Conservation (phyloP, 2,329 filamentous ascomycete species). For the Cladosporium sp. region DNA sequence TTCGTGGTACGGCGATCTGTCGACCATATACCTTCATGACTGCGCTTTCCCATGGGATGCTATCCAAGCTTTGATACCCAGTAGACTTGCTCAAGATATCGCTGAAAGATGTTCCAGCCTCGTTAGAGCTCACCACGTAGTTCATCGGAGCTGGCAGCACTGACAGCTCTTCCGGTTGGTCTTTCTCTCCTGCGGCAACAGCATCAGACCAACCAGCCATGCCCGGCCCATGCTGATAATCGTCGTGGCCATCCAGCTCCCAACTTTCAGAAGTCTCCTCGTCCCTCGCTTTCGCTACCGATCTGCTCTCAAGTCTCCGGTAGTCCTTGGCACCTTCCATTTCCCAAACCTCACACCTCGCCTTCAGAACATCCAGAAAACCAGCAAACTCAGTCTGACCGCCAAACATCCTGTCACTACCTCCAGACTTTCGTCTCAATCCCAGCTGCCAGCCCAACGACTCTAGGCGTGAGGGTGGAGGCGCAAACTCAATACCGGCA, state of each 20-base stretch:
- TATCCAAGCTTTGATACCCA: slow-evolving; percentile 2
- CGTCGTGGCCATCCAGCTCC: slow-evolving; percentile 32
- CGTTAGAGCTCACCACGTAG: slow-evolving; percentile 11
- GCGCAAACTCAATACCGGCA: slow-evolving; percentile 68
- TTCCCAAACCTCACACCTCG: slow-evolving; percentile 80
- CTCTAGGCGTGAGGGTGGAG: slow-evolving; percentile 49
- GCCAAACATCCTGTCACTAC: slow-evolving; percentile 57
- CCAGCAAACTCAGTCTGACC: slow-evolving; percentile 71
- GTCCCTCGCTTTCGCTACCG: slow-evolving; percentile 28
- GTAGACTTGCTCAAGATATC: slow-evolving; percentile 28
- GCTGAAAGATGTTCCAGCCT: slow-evolving; percentile 17
- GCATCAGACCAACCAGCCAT: slow-evolving; percentile 26
- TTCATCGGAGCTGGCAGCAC: slow-evolving; percentile 12
- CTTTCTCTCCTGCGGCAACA: slow-evolving; percentile 5
- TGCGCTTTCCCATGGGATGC: slow-evolving; percentile 45
- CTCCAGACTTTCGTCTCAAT: slow-evolving; percentile 34
- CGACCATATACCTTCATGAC: slow-evolving; percentile 64
- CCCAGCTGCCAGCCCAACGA: slow-evolving; percentile 36
- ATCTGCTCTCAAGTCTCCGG: slow-evolving; percentile 58
- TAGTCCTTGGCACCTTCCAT: slow-evolving; percentile 76
- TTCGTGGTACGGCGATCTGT: slow-evolving; percentile 59
- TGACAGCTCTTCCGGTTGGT: slow-evolving; percentile 4
- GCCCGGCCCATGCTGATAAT: slow-evolving; percentile 28
- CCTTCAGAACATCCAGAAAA: slow-evolving; percentile 75
- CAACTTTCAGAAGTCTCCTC: slow-evolving; percentile 26